Evolutionary conservation across 2,329 filamentous ascomycete species (phyloP), one percentile per base, ranked within the genome.

Genomic region (Gnomoniopsis smithogilvyi): DNA sequence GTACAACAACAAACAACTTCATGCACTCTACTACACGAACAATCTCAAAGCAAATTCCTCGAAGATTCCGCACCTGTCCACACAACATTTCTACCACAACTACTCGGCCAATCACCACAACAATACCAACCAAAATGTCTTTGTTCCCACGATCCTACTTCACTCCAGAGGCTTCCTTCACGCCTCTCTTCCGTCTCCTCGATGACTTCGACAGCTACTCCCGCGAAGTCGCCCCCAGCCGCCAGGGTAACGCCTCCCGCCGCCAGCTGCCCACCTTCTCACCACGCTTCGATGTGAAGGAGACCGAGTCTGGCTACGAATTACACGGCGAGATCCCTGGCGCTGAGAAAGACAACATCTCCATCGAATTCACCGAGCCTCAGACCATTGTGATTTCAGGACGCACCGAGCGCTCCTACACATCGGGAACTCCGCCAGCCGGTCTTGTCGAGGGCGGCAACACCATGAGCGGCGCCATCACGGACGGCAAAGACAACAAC

Each of bases 291-390:
- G 90, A 94, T 67, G 80, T 93, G 62, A 87, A 84, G 71, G 91
- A 95, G 76, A 83, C 82, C 14, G 81, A 82, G 62, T 74, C 84
- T 6, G 72, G 78, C 63, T 94, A 92, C 70, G 87, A 94, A 74
- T 86, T 94, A 21, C 85, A 93, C 67, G 91, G 90, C 67, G 90
- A 94, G 73, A 84, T 94, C 6, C 87, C 90, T 0, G 91, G 91
- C 57, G 79, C 93, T 66, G 82, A 83, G 63, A 89, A 91, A 75
- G 85, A 90, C 66, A 79, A 92, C 68, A 78, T 95, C 68, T 78
- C 82, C 70, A 89, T 94, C 69, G 90, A 94, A 69, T 94, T 93
- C 79, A 87, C 85, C 60, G 90, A 94, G 70, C 78, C 82, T 46
- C 87, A 90, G 75, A 92, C 89, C 17, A 76, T 94, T 47, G 80